Evolutionary conservation across 139 green algal species (phyloP).

Genomic region (Mesotaenium endlicherianum): DNA sequence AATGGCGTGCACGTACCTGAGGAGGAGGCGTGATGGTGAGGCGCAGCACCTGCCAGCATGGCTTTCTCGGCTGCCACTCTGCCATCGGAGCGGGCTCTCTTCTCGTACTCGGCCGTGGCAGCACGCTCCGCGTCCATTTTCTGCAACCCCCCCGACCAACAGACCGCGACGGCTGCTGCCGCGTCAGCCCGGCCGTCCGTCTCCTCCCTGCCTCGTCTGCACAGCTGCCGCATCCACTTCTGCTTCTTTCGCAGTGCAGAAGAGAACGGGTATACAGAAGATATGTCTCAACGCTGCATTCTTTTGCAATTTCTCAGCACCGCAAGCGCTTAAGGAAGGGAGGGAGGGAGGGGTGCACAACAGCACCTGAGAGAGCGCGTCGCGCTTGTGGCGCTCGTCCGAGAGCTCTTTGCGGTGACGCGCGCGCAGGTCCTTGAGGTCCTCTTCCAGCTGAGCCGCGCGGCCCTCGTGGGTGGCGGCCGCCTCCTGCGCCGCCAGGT

Average conservation of each 20-base stretch:
- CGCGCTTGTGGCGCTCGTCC: constrained; percentile 29
- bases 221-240: not conserved
- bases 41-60: not conserved
- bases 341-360: too few relatives aligned
- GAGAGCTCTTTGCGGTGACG: constrained; percentile 26
- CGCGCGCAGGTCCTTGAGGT: constrained; percentile 23
- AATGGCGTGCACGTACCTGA: too few relatives aligned
- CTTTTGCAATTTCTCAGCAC: not conserved
- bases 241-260: not conserved
- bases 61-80: constrained; percentile 10
- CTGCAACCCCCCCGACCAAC: not conserved
- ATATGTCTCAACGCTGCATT: not conserved
- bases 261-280: not conserved
- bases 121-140: not conserved
- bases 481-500: constrained; percentile 27
- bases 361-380: constrained; percentile 27
- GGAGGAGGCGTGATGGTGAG: too few relatives aligned
- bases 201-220: not conserved
- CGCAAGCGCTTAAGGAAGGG: not conserved
- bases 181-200: not conserved
- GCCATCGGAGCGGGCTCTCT: not conserved
- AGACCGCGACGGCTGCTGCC: not conserved
- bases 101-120: constrained; percentile 13
- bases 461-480: constrained; percentile 38
- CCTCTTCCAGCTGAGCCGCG: constrained; percentile 28